phyloP scores from a whole-genome alignment of 1,284 basidiomycete species.

The Cutaneotrichosporon sp. region DNA sequence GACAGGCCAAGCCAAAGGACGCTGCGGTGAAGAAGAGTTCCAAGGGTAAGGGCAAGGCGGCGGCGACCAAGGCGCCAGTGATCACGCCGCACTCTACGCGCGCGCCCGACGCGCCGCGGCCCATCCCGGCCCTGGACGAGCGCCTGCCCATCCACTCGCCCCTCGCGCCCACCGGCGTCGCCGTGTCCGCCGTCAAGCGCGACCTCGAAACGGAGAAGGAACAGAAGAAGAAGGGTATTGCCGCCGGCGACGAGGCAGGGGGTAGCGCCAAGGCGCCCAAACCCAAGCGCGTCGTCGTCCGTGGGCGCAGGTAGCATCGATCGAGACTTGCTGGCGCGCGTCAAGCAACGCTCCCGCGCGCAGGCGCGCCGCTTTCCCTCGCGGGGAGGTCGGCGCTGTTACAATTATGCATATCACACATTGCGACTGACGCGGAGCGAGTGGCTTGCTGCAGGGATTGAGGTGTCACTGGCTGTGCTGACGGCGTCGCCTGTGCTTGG shows the following conservation, averaged over 20 bases:
- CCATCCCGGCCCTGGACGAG: constrained; percentile 41
- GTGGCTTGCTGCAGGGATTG: no score
- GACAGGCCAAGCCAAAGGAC: constrained; percentile 12
- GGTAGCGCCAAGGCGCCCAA: constrained; percentile 31
- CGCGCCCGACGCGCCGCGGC: constrained; percentile 36
- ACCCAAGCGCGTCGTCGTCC: constrained; percentile 42
- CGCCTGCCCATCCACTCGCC: constrained; percentile 46
- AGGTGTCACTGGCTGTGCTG: no score
- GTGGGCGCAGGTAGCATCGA: constrained; percentile 34
- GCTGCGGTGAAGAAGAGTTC: constrained; percentile 7
- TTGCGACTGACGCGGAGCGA: constrained; percentile 10
- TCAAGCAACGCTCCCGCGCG: background rate
- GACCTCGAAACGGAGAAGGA: constrained; percentile 47
- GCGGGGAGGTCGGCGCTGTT: constrained; percentile 21
- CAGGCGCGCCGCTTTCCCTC: constrained; percentile 17
- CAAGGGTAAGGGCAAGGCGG: constrained; percentile 10
- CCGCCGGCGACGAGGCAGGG: constrained; percentile 16
- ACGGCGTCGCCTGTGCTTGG: no score
- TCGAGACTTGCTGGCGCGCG: background rate
- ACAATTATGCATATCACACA: constrained; percentile 22
- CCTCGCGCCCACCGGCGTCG: constrained; percentile 41
- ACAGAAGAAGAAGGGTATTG: constrained; percentile 41
- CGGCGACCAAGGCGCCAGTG: background rate
- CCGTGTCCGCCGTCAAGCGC: constrained; percentile 40
- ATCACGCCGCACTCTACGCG: constrained; percentile 21